Evolutionary conservation across 768 basidiomycete genomes (phyloP), one percentile per base, ranked within the genome.

Genomic region (Panus rudis): DNA sequence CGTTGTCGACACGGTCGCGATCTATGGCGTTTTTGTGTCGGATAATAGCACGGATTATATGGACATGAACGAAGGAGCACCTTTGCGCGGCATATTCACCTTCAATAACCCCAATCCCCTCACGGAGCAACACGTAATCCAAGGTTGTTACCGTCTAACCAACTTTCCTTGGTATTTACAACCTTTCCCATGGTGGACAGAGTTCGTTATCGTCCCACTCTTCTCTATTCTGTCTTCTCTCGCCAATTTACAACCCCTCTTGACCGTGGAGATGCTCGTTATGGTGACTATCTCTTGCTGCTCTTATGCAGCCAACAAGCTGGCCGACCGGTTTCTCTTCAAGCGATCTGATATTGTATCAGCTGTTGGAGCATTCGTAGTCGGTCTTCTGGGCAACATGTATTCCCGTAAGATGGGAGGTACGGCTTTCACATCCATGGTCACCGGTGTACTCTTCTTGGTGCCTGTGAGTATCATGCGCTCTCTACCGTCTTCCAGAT

Each of bases 341-440:
- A 79, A 83, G 58, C 79, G 83, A 13, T 83, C 84, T 4, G 88
- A 90, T 46, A 68, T 90, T 25, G 85, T 88, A 23, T 85, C 84
- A 39, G 83, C 84, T 11, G 84, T 88, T 52, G 86, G 86, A 0
- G 85, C 86, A 4, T 89, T 88, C 49, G 81, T 76, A 1, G 79
- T 86, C 22, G 84, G 86, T 17, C 48, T 88, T 20, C 63, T 88
- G 14, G 86, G 85, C 3, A 89, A 88, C 52, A 61, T 81, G 1
- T 89, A 88, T 61, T 87, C 86, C 25, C 72, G 87, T 34, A 75
- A 76, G 54, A 83, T 85, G 73, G 75, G 81, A 3, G 87, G 87
- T 5, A 90, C 87, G 1, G 88, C 88, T 17, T 91, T 91, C 63
- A 88, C 86, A 5, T 80, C 81, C 1, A 92, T 92, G 89, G 85